Base-by-base conservation (phyloP, 1,284 basidiomycete species). In the Abortiporus biennis region DNA sequence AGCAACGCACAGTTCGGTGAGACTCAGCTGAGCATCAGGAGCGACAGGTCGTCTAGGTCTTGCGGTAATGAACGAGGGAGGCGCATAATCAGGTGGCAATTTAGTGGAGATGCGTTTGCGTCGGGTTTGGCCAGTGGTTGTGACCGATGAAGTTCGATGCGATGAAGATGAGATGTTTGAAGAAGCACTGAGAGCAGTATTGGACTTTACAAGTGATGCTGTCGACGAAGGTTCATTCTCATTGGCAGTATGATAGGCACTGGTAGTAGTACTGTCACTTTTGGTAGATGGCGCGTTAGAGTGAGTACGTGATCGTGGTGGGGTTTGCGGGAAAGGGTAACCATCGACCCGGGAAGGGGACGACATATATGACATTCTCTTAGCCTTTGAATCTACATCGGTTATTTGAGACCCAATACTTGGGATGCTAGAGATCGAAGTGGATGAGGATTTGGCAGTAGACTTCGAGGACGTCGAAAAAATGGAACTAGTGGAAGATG, bases 1-100 rank as follows among this genome's bases (percentile, higher is more conserved):
- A 6, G 32, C 30, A n/a, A 48, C 50, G 37, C 51, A 58, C 8
- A 61, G 47, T 45, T 61, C 55, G 4, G 58, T 56, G 27, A 61
- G 32, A 42, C 57, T 59, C 34, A 55, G 52, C 22, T 44, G 40
- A n/a, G 17, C n/a, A n/a, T 19, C 15, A 35, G 9, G 15, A 13
- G 30, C 17, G 6, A 9, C 34, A 38, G 41, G 4, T 23, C 46
- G 49, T 4, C 31, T 29, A 9, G 43, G 29, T 9, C 42, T 41
- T 1, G 43, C 45, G 2, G 43, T 40, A 1, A 45, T 45, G n/a
- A 49, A 49, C 4, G 47, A 35, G 2, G 42, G 47, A 5, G 46
- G 45, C 5, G 34, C 27, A 30, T 19, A 23, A 31, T 36, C 30
- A 5, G 20, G 9, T 36, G 13, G 20, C 19, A 36, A 22, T 15